Base-by-base conservation (phyloP, 805 yeast species). In the Gaillardinia entomophila region DNA sequence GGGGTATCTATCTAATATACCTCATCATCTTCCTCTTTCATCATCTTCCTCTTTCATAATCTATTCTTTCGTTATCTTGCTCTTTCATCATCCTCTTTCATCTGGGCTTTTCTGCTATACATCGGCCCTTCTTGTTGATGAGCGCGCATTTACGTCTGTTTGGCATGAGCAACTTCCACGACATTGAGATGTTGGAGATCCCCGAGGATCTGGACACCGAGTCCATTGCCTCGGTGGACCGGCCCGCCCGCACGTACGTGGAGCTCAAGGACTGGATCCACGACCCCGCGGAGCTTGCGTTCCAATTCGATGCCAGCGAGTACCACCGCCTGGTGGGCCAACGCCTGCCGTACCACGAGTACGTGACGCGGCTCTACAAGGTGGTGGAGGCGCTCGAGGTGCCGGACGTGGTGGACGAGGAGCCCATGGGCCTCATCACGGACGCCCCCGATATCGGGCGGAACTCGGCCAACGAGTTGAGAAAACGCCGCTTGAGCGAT, bases 341-440 rank as follows among this genome's bases (percentile, higher is more conserved):
- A 62, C 26, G 57, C 61, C 18, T 48, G 5, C 57, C 57, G 15
- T 79, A 71, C 43, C 46, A 59, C 2, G 50, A 64, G 8, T 82
- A 75, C 41, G 65, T 77, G 25, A 68, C 69, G 18, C 50, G 62
- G 7, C 44, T 75, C 11, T 82, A 71, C 51, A 73, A 73, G 38
- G 59, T 70, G 3, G 69, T 79, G 40, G 78, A 77, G 38, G 42
- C 36, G 8, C 44, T 62, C 33, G 33, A 45, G 10, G 31, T 37
- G 7, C 42, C 34, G 12, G 45, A 43, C 12, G 36, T 30, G 12
- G 50, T 49, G 4, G 50, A 49, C 12, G 48, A 45, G 10, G 53
- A 54, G 26, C 51, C 47, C 10, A 52, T 63, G 24, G 70, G 70
- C 1, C 46, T 65, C 11, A 49, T 62, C 8, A 46, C 54, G 4